A percentile compares a stretch with the other conserved stretches of the same genome.
Conservation (phyloP, 2,329 filamentous ascomycete genomes). For the Polychaeton citri region DNA sequence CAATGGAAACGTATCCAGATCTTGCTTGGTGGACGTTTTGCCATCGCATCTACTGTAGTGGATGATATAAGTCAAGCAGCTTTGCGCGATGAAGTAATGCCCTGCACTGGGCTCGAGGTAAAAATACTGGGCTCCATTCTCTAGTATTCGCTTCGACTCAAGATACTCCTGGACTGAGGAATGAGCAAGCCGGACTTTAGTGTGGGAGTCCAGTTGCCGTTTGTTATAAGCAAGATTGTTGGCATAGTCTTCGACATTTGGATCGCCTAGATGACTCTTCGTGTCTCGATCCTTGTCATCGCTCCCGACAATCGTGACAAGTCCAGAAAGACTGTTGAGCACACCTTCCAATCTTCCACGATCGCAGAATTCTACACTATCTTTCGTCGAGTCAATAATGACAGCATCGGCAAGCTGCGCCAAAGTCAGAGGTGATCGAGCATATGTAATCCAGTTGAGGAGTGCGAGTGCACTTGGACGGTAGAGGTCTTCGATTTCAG, state of each 20-base stretch:
- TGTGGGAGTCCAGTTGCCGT: no score
- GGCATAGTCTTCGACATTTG: no score
- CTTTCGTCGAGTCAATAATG: neutral
- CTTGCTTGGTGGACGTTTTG: neutral
- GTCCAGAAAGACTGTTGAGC: no score
- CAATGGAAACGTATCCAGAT: slow-evolving; percentile 4
- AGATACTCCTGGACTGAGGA: slow-evolving; percentile 14
- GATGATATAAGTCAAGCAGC: slow-evolving; percentile 6
- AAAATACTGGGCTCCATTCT: slow-evolving; percentile 2
- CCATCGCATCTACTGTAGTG: slow-evolving; percentile 2
- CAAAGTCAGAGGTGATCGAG: neutral
- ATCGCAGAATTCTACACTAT: no score
- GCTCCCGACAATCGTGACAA: no score
- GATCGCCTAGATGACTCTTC: no score
- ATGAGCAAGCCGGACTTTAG: slow-evolving; percentile 10
- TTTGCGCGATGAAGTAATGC: slow-evolving; percentile 5
- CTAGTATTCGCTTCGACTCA: slow-evolving; percentile 6
- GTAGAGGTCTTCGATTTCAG: neutral
- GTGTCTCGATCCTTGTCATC: no score
- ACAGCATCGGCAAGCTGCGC: neutral
- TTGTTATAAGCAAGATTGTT: no score
- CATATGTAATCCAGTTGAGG: neutral
- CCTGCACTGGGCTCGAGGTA: slow-evolving; percentile 1
- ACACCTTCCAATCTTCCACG: no score
- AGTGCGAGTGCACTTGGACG: neutral